Evolutionary conservation across 495 filamentous ascomycete species (phyloP).

Genomic region (Penicillium riverlandense): DNA sequence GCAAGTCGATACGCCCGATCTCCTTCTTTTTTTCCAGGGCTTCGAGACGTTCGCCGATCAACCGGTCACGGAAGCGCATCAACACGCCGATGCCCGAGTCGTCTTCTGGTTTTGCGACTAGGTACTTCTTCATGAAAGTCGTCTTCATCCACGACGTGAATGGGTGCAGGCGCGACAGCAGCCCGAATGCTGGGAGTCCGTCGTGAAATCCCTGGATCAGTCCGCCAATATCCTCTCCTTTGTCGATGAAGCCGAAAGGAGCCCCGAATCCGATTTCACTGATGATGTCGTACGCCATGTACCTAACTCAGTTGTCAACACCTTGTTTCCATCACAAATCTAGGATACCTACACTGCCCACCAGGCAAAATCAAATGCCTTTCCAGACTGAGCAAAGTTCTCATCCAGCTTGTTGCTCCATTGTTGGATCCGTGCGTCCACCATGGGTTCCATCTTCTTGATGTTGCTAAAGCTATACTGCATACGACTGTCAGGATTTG

Average conservation of each 20-base stretch:
- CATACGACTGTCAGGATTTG: conserved; percentile 10
- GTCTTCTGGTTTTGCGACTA: conserved; percentile 50
- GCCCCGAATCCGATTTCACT: conserved; percentile 56
- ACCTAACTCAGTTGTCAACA: conserved; percentile 13
- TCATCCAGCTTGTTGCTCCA: conserved; percentile 38
- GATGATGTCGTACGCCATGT: conserved; percentile 58
- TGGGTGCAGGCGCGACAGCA: conserved; percentile 43
- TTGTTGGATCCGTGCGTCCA: conserved; percentile 36
- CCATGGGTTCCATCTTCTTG: conserved; percentile 45
- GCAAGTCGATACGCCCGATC: conserved; percentile 17
- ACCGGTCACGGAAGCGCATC: conserved; percentile 45
- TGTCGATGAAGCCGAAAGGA: conserved; percentile 54
- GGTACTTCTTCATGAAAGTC: conserved; percentile 45
- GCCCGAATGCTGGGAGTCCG: conserved; percentile 39
- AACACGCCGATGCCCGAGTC: conserved; percentile 33
- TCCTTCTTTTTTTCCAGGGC: conserved; percentile 22
- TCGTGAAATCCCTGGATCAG: conserved; percentile 48
- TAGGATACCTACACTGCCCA: conserved; percentile 40
- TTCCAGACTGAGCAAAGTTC: conserved; percentile 32
- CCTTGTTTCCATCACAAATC: too few relatives aligned
- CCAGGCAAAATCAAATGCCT: conserved; percentile 43
- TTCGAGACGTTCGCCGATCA: conserved; percentile 30
- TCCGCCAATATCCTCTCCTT: conserved; percentile 48
- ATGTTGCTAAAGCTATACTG: conserved; percentile 46
- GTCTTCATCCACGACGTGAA: conserved; percentile 47